A percentile compares a stretch with the other conserved stretches of the same genome.
Conservation (phyloP, 1,139 yeast species). For the Hyphopichia khmerensis region DNA sequence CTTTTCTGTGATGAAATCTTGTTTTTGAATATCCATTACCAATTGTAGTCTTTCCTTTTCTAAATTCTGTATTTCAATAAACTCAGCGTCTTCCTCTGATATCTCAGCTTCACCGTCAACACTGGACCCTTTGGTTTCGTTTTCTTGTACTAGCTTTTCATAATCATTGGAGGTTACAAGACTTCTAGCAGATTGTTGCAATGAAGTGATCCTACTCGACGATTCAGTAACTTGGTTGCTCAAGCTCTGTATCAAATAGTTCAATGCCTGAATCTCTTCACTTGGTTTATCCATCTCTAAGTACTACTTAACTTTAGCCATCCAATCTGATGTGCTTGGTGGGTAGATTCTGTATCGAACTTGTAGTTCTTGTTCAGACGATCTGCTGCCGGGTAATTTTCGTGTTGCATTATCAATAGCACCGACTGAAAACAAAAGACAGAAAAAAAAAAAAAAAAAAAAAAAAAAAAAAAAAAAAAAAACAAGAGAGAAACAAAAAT, state of each 20-base stretch:
- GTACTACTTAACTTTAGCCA: neutral
- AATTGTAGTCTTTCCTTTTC: conserved; percentile 36
- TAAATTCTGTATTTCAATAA: conserved; percentile 17
- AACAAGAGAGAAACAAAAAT: neutral
- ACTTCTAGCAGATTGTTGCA: conserved; percentile 21
- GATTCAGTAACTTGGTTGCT: conserved; percentile 22
- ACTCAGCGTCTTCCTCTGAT: conserved; percentile 9
- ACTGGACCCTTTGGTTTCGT: too few species aligned
- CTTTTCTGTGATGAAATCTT: conserved; percentile 36
- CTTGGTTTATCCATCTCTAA: conserved; percentile 19
- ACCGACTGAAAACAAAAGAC: neutral
- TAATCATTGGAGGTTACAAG: conserved; percentile 20
- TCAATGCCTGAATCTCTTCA: conserved; percentile 23
- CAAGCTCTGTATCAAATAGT: conserved; percentile 20
- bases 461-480: neutral
- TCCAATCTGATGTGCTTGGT: too few species aligned
- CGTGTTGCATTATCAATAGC: neutral
- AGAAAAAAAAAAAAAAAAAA: too few species aligned
- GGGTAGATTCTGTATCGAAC: neutral
- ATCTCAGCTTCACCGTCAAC: conserved; percentile 4
- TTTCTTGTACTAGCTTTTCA: conserved; percentile 3
- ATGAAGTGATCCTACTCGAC: conserved; percentile 15
- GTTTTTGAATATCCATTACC: conserved; percentile 45
- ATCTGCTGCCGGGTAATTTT: conserved; percentile 1
- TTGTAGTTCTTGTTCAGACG: neutral